phyloP scores from a whole-genome alignment of 2,329 filamentous ascomycete species.

The Westerdykella aurantiaca region DNA sequence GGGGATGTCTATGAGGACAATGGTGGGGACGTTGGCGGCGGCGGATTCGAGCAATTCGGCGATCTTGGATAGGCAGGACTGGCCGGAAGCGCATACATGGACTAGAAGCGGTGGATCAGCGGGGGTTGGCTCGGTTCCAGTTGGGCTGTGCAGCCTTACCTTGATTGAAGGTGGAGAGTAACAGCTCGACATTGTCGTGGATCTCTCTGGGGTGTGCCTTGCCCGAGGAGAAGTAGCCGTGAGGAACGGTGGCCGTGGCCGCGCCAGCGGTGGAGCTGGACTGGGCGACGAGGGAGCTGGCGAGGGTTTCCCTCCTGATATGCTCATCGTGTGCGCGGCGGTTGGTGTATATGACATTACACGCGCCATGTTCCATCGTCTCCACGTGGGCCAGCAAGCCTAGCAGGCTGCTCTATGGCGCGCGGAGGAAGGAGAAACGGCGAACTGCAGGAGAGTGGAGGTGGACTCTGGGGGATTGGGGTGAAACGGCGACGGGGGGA shows the following conservation, averaged over 20 bases:
- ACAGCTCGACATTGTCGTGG: constrained; percentile 36
- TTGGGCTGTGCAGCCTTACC: constrained; percentile 20
- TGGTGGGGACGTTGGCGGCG: constrained; percentile 32
- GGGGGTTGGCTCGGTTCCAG: constrained; percentile 6
- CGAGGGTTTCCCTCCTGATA: constrained; percentile 34
- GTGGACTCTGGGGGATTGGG: constrained; percentile 6
- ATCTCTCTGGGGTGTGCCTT: constrained; percentile 32
- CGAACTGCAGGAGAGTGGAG: constrained; percentile 18
- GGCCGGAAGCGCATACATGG: constrained; percentile 37
- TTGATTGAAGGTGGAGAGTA: constrained; percentile 40
- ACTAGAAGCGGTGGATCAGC: no score
- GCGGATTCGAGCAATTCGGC: constrained; percentile 29
- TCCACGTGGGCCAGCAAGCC: constrained; percentile 11
- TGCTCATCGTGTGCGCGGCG: constrained; percentile 39
- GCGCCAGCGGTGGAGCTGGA: constrained; percentile 21
- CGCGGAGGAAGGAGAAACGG: constrained; percentile 25
- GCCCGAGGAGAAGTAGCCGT: constrained; percentile 32
- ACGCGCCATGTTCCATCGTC: constrained; percentile 42
- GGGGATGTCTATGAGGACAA: constrained; percentile 41
- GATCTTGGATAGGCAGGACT: constrained; percentile 35
- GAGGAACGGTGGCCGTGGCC: constrained; percentile 29
- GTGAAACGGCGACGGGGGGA: constrained; percentile 5
- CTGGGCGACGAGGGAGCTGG: constrained; percentile 28
- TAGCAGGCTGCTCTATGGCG: constrained; percentile 3
- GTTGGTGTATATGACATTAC: constrained; percentile 43